Conservation (phyloP, 495 filamentous ascomycete genomes). For the Annulohypoxylon stygium region DNA sequence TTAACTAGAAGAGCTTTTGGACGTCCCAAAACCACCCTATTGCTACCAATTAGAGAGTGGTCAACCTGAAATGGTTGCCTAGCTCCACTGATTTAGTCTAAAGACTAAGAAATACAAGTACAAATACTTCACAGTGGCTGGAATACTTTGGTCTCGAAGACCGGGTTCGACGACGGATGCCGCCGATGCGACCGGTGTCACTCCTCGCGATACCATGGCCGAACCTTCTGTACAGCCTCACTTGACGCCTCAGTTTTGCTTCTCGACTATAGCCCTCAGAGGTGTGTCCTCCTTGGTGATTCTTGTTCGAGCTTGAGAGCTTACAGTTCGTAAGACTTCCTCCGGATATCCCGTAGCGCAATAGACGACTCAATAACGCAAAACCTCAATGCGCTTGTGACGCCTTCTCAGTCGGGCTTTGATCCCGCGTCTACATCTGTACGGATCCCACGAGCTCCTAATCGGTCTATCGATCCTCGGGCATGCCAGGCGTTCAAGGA, state of each 20-base stretch:
- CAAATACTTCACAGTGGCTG: constrained; percentile 58
- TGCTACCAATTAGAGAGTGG: neutral
- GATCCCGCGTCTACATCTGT: constrained; percentile 81
- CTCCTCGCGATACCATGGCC: constrained; percentile 68
- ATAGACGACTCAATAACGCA: constrained; percentile 95
- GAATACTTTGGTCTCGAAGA: constrained; percentile 62
- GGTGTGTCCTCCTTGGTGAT: constrained; percentile 62
- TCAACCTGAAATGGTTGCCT: constrained; percentile 18
- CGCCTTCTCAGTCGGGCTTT: constrained; percentile 77
- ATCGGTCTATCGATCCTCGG: constrained; percentile 66
- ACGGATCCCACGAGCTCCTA: constrained; percentile 65
- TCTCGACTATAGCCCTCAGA: constrained; percentile 85
- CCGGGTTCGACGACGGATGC: constrained; percentile 56
- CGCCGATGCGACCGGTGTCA: constrained; percentile 40
- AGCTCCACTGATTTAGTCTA: constrained; percentile 9
- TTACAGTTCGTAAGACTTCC: constrained; percentile 76
- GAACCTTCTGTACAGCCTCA: constrained; percentile 69
- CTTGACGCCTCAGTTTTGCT: constrained; percentile 92
- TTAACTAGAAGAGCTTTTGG: neutral
- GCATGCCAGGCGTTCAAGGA: constrained; percentile 81
- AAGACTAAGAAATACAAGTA: constrained; percentile 23
- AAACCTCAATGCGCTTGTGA: constrained; percentile 90
- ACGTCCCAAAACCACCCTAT: neutral
- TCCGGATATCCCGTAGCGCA: constrained; percentile 84
- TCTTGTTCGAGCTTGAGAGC: constrained; percentile 8